A percentile compares a stretch with the other conserved stretches of the same genome.
These are phyloP conservation scores for Neonectria ditissima DNA, from an alignment of 2,329 filamentous ascomycete species.

Conservation along the genomic window DNA sequence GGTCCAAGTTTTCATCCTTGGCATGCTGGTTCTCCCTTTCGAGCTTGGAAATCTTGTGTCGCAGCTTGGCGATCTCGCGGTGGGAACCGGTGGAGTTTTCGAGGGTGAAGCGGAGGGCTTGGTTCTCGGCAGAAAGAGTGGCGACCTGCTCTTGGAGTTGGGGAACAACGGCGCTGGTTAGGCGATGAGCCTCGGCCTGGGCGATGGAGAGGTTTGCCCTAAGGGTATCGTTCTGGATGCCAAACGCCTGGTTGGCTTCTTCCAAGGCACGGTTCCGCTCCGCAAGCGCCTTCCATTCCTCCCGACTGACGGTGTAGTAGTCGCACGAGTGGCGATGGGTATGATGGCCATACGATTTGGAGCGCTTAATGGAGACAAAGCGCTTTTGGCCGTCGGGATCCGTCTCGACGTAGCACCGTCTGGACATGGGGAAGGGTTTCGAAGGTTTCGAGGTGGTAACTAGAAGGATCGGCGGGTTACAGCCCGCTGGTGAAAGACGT, in stretches of 20 bases:
- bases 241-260: conserved; percentile 51
- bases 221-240: conserved; percentile 49
- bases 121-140: conserved; percentile 54
- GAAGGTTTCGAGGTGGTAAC: background rate
- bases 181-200: conserved; percentile 51
- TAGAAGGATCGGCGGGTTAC: background rate
- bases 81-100: conserved; percentile 48
- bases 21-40: conserved; percentile 54
- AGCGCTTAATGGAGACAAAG: conserved; percentile 55
- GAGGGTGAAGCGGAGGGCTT: conserved; percentile 52
- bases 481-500: conserved; percentile 14
- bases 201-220: conserved; percentile 51
- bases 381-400: conserved; percentile 49
- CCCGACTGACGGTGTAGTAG: conserved; percentile 51
- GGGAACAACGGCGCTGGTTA: conserved; percentile 49
- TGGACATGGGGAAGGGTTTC: conserved; percentile 47
- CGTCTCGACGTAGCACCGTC: conserved; percentile 53
- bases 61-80: conserved; percentile 49
- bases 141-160: conserved; percentile 53
- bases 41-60: conserved; percentile 50
- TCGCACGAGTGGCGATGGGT: conserved; percentile 49
- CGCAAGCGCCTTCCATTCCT: conserved; percentile 53
- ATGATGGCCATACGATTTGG: conserved; percentile 51
- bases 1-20: conserved; percentile 50
- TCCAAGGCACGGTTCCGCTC: conserved; percentile 52